phyloP scores from a whole-genome alignment of 1,139 yeast genomes.

The Suhomyces anneliseae region DNA sequence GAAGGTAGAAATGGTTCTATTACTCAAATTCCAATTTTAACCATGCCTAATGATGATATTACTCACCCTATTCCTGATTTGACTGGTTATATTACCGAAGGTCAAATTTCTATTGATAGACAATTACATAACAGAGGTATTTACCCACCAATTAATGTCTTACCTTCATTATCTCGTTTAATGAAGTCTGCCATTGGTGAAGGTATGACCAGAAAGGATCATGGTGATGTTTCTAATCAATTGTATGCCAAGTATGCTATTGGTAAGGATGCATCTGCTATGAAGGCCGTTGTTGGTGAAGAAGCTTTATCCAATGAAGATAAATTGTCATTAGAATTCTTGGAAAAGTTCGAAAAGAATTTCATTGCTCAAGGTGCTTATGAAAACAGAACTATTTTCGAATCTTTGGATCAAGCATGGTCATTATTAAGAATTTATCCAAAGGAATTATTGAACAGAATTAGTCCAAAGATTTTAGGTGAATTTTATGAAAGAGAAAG shows the following conservation, averaged over 20 bases:
- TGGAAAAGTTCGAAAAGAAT: constrained; percentile 95
- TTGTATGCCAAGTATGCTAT: constrained; percentile 98
- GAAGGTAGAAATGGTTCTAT: constrained; percentile 99
- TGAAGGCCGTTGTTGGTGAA: constrained; percentile 99
- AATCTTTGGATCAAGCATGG: constrained; percentile 98
- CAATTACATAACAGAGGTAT: constrained; percentile 94
- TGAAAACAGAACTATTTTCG: constrained; percentile 91
- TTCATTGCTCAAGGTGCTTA: constrained; percentile 95
- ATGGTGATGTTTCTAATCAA: constrained; percentile 98
- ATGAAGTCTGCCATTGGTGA: constrained; percentile 99
- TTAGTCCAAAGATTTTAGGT: constrained; percentile 91
- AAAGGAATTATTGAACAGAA: constrained; percentile 96
- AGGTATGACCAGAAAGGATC: constrained; percentile 99
- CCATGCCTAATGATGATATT: constrained; percentile 99
- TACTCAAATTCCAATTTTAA: constrained; percentile 96
- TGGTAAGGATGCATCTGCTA: constrained; percentile 99
- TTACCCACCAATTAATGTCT: constrained; percentile 97
- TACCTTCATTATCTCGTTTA: constrained; percentile 95
- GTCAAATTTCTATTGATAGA: constrained; percentile 97
- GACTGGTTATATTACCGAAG: constrained; percentile 99
- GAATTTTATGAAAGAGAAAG: constrained; percentile 94
- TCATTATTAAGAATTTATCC: constrained; percentile 96
- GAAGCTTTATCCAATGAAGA: constrained; percentile 98
- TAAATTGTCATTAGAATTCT: constrained; percentile 92
- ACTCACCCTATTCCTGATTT: constrained; percentile 99